Evolutionary conservation across 306 rosid species (phyloP).

Genomic region (Hylodesmum podocarpum): DNA sequence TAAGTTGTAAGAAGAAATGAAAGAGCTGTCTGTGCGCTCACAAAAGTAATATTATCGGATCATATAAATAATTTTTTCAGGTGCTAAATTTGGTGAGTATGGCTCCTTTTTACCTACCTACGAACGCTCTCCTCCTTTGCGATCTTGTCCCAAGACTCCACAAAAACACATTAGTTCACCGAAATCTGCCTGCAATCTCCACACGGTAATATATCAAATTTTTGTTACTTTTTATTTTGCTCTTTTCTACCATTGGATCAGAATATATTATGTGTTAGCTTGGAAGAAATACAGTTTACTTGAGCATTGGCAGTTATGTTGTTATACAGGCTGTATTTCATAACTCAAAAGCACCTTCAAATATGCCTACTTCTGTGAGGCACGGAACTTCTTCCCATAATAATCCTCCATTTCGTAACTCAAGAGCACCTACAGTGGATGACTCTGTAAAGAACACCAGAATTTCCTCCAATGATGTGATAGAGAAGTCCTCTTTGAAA

Average conservation of each 20-base stretch:
- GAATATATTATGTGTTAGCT: slow-evolving; percentile 30
- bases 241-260: slow-evolving; percentile 28
- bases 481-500: slow-evolving; percentile 40
- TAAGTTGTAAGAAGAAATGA: not conserved
- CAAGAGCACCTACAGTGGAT: slow-evolving; percentile 29
- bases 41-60: not conserved
- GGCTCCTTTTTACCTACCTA: slow-evolving; percentile 67
- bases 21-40: not conserved
- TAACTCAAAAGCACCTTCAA: slow-evolving; percentile 46
- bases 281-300: slow-evolving; percentile 37
- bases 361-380: slow-evolving; percentile 28
- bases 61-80: slow-evolving; percentile 32
- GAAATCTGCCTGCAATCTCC: slow-evolving; percentile 45
- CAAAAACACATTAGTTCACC: slow-evolving; percentile 2
- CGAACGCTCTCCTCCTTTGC: slow-evolving; percentile 37
- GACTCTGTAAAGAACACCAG: slow-evolving; percentile 35
- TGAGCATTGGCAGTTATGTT: slow-evolving; percentile 41
- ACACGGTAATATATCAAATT: slow-evolving; percentile 44
- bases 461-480: slow-evolving; percentile 30
- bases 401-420: slow-evolving; percentile 27
- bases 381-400: slow-evolving; percentile 34
- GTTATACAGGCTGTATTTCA: slow-evolving; percentile 52
- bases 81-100: slow-evolving; percentile 63
- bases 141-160: slow-evolving; percentile 37
- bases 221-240: not conserved